A percentile compares a stretch with the other conserved stretches of the same genome.
Evolutionary conservation across 2,329 filamentous ascomycete genomes (phyloP).

Genomic region (Gaeumannomyces tritici): DNA sequence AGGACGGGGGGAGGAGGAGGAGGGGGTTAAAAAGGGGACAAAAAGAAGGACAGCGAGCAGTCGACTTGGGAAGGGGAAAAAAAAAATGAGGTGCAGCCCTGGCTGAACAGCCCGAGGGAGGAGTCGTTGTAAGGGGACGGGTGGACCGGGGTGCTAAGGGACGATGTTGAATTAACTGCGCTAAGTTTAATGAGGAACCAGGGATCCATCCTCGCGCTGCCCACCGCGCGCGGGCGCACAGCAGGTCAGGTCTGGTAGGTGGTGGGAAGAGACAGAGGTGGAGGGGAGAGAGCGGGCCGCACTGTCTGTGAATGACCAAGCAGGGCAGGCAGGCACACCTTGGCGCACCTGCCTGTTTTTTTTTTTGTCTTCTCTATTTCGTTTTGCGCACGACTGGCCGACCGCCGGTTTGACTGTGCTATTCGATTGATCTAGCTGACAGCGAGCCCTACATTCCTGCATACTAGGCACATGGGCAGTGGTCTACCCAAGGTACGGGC

Average conservation of each 20-base stretch:
- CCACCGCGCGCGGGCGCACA: neutral
- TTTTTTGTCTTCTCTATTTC: too few relatives aligned
- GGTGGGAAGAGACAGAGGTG: neutral
- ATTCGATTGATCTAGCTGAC: neutral
- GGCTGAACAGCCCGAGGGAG: constrained; percentile 12
- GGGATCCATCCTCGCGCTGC: constrained; percentile 9
- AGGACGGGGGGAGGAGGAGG: constrained; percentile 23
- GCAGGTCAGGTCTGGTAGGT: neutral
- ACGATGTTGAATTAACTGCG: constrained; percentile 25
- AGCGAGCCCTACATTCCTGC: too few relatives aligned
- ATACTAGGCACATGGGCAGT: too few relatives aligned
- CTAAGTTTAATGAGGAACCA: constrained; percentile 31
- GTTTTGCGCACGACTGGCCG: neutral
- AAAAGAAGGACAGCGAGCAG: constrained; percentile 13
- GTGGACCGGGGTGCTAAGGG: constrained; percentile 9
- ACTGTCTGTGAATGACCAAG: neutral
- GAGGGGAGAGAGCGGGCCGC: neutral
- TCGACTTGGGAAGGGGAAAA: constrained; percentile 18
- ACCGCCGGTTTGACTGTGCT: neutral
- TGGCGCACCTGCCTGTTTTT: neutral
- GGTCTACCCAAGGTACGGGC: too few relatives aligned
- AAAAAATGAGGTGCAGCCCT: constrained; percentile 5
- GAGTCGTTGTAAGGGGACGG: constrained; percentile 9
- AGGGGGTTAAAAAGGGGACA: constrained; percentile 15
- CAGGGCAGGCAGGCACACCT: neutral